Conservation (phyloP, 2,329 filamentous ascomycete genomes). For the Aciculosporium take region DNA sequence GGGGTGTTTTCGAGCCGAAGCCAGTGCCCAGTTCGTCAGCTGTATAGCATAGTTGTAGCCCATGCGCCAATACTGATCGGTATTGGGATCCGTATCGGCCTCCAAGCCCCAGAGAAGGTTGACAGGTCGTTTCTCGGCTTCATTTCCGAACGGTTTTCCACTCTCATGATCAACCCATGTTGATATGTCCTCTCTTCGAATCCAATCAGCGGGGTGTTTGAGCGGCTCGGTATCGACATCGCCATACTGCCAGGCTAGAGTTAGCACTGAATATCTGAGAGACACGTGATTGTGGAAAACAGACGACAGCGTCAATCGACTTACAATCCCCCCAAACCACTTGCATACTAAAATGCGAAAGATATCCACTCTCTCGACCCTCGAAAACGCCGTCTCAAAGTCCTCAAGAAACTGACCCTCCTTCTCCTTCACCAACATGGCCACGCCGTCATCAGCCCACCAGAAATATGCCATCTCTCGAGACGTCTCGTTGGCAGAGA, state of each 20-base stretch:
- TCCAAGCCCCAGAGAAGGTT: constrained; percentile 13
- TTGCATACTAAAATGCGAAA: constrained; percentile 12
- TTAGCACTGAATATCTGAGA: too few relatives aligned
- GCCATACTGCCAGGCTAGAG: constrained; percentile 8
- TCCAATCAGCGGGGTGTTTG: constrained; percentile 11
- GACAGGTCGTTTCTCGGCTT: constrained; percentile 6
- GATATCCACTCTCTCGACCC: constrained; percentile 12
- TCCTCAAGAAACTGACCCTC: constrained; percentile 8
- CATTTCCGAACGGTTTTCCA: constrained; percentile 7
- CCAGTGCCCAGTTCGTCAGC: constrained; percentile 14
- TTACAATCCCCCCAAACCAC: constrained; percentile 13
- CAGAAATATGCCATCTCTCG: constrained; percentile 13
- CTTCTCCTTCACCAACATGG: constrained; percentile 9
- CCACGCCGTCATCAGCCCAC: constrained; percentile 12
- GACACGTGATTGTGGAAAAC: background rate
- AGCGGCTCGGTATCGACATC: constrained; percentile 14
- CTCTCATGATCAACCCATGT: constrained; percentile 11
- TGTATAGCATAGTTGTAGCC: constrained; percentile 14
- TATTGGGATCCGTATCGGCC: constrained; percentile 12
- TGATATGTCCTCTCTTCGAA: constrained; percentile 9
- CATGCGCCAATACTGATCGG: constrained; percentile 13
- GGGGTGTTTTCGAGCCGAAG: constrained; percentile 11
- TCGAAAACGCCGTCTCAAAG: constrained; percentile 9
- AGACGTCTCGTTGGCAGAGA: constrained; percentile 2
- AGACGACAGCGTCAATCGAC: background rate